Conservation (phyloP, 139 green algal genomes). For the Chlorella sp. region DNA sequence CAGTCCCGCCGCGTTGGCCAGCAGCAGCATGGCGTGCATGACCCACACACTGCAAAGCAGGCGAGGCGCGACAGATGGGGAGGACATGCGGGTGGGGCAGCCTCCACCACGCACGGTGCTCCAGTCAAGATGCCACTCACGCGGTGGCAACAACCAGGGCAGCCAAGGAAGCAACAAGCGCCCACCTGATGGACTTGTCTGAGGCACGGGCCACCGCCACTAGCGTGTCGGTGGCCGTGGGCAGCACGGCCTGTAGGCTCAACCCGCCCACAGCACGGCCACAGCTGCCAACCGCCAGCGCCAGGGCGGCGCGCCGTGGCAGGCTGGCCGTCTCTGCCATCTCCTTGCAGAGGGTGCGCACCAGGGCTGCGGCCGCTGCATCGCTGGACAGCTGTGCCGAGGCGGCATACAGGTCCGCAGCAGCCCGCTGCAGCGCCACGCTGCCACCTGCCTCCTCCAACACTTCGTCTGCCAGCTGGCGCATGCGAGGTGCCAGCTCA, state of each 20-base stretch:
- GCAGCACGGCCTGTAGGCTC: constrained; percentile 65
- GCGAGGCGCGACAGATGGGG: neutral
- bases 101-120: no score
- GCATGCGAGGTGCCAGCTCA: constrained; percentile 32
- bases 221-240: constrained; percentile 60
- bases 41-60: constrained; percentile 34
- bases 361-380: constrained; percentile 32
- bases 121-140: no score
- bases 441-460: constrained; percentile 52
- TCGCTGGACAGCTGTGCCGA: constrained; percentile 60
- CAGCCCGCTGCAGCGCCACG: constrained; percentile 56
- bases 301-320: constrained; percentile 65
- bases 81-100: no score
- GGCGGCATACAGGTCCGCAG: constrained; percentile 74
- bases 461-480: constrained; percentile 62
- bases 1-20: constrained; percentile 75
- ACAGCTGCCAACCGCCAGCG: constrained; percentile 78
- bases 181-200: constrained; percentile 23
- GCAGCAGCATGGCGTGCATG: constrained; percentile 85
- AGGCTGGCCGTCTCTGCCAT: constrained; percentile 43
- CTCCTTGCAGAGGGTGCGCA: constrained; percentile 43
- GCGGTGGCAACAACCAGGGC: no score
- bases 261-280: constrained; percentile 76
- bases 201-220: constrained; percentile 62
- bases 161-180: neutral